Evolutionary conservation across 129 eudicot species (phyloP).

Genomic region (Pittosporum tobira): DNA sequence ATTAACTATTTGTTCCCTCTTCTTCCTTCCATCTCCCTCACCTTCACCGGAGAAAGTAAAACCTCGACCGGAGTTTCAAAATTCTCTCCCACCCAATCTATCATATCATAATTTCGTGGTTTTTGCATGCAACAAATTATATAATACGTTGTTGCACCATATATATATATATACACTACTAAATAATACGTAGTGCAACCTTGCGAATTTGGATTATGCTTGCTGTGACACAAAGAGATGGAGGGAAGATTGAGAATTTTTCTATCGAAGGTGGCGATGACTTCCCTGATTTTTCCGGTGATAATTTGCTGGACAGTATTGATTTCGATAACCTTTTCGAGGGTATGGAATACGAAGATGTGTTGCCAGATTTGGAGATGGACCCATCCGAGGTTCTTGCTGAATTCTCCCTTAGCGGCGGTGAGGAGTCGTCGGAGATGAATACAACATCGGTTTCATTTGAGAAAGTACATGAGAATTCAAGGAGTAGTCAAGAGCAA

Average conservation of each 20-base stretch:
- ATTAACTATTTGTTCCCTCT: too few species aligned
- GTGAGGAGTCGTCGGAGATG: constrained; percentile 41
- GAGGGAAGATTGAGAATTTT: constrained; percentile 32
- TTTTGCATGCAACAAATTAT: neutral
- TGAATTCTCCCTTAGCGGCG: constrained; percentile 50
- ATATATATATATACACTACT: neutral
- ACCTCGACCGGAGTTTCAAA: neutral
- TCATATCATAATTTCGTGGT: neutral
- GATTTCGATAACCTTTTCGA: constrained; percentile 80
- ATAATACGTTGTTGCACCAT: neutral
- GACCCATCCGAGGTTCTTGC: constrained; percentile 56
- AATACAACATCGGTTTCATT: constrained; percentile 14
- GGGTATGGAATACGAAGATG: constrained; percentile 60
- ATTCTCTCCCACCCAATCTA: too few species aligned
- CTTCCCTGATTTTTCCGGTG: constrained; percentile 46
- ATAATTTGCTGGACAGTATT: constrained; percentile 72
- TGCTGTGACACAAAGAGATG: constrained; percentile 51
- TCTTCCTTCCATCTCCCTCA: neutral
- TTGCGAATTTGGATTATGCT: constrained; percentile 66
- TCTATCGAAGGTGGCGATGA: constrained; percentile 32
- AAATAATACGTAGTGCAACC: too few species aligned
- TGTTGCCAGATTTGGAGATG: constrained; percentile 79
- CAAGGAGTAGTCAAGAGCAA: constrained; percentile 17
- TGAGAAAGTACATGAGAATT: constrained; percentile 23
- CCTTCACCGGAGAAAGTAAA: constrained; percentile 1